Evolutionary conservation across 352 stramenopile genomes (phyloP), one percentile per base, ranked within the genome.

Genomic region (Phytopythium litorale): DNA sequence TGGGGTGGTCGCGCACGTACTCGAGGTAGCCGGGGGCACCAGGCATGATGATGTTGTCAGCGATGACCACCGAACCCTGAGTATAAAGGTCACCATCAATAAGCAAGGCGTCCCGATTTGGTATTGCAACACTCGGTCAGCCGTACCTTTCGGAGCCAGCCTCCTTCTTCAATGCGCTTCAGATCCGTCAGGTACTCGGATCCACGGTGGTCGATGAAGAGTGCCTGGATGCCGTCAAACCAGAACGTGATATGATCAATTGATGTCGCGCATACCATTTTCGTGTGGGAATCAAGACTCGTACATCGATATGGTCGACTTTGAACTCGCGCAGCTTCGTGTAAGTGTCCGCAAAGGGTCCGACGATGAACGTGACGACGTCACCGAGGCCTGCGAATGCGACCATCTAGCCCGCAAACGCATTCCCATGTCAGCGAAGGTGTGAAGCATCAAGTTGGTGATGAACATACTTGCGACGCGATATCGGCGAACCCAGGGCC

Each of bases 121-220:
- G 28, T 2, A 32, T 32, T 32, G 5, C 5, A 32, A 32, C 28
- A 15, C 35, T 40, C 35, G 12, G 35, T 40, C 12, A 15, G 35
- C 12, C 56, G 25, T 57, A 78, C 70, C 64, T 63, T 30, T 64
- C 56, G 62, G 37, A 76, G 60, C 28, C 72, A 54, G 0, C 70
- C 67, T 13, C 64, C 73, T n/a, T 61, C 42, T 55, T 77, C 68
- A n/a, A 77, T 71, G 48, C 70, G 63, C 30, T 71, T 50, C 9
- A 73, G 49, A 50, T 79, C 72, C 3, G 42, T 68, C 45, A 73
- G 71, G 64, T 79, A 79, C 18, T 50, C 43, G 18, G 63, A 64
- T 35, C 70, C 74, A 40, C 70, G 64, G 50, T 79, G 72, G 18
- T 79, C 72, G n/a, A 79, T 67, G 59, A 77, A 79, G 63, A 75